Conservation (phyloP, 805 yeast species). For the Wickerhamiella vanderwaltii region DNA sequence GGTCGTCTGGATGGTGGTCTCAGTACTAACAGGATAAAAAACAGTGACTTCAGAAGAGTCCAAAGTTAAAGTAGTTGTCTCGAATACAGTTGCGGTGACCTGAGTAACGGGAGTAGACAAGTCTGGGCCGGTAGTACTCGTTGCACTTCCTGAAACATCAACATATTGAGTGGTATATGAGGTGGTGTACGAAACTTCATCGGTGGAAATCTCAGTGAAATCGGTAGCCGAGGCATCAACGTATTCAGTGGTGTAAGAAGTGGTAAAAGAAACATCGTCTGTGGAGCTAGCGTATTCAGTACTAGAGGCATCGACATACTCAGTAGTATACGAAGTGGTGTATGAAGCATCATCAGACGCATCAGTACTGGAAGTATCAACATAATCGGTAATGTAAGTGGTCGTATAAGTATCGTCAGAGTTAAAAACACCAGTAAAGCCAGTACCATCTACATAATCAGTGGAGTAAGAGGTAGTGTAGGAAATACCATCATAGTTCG, state of each 20-base stretch:
- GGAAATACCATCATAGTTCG: neutral
- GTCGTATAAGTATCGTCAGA: neutral
- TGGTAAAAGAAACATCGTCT: conserved; percentile 1
- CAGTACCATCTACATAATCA: neutral
- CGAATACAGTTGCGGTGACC: conserved; percentile 2
- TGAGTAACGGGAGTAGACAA: neutral
- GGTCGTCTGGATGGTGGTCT: neutral
- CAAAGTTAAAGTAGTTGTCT: conserved; percentile 1
- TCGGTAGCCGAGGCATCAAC: conserved; percentile 1
- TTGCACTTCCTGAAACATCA: too few species aligned
- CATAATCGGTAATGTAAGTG: neutral
- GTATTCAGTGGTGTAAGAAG: conserved; percentile 1
- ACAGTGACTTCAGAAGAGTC: neutral
- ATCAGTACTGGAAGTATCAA: neutral
- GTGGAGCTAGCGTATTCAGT: neutral
- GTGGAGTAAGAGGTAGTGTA: conserved; percentile 2
- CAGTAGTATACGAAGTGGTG: neutral
- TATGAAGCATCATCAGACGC: neutral
- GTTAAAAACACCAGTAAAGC: neutral
- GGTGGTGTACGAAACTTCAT: neutral
- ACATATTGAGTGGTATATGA: neutral
- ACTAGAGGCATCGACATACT: neutral
- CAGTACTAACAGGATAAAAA: conserved; percentile 8
- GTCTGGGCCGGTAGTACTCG: neutral
- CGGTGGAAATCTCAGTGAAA: neutral